A percentile compares a stretch with the other conserved stretches of the same genome.
Conservation (phyloP, 331 rosid species). For the Malus hybrid region DNA sequence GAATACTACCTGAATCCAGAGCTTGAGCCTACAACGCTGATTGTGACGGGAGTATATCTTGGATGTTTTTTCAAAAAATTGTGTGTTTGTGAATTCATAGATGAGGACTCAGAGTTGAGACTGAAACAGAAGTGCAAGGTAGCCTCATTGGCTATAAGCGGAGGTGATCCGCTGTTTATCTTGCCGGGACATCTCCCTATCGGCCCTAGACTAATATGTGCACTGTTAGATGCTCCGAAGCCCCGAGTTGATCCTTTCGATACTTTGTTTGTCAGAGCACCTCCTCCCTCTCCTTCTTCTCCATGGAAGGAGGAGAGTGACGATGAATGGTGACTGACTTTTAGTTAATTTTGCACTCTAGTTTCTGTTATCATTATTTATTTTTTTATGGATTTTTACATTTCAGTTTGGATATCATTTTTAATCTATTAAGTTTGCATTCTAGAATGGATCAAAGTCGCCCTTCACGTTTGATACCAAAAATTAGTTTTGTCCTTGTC, state of each 20-base stretch:
- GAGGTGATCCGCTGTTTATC: not conserved
- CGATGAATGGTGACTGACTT: not conserved
- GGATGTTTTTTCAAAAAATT: not conserved
- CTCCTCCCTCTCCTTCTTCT: not conserved
- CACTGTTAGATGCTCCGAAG: not conserved
- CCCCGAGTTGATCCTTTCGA: not conserved
- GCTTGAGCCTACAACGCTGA: not conserved
- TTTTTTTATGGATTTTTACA: not conserved
- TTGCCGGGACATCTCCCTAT: not conserved
- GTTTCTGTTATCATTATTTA: not conserved
- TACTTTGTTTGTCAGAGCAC: not conserved
- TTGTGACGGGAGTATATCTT: not conserved
- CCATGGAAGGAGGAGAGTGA: not conserved
- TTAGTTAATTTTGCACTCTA: not conserved
- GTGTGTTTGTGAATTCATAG: not conserved
- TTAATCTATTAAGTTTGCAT: too few species aligned
- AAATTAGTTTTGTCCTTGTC: too few species aligned
- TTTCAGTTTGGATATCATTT: too few species aligned
- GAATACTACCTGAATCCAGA: not conserved
- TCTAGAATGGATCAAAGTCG: not conserved
- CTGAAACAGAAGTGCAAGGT: not conserved
- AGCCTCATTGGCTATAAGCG: not conserved
- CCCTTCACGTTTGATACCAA: not conserved
- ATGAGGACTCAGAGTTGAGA: not conserved
- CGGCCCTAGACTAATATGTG: not conserved